Percentiles rank a stretch among this genome's conserved stretches.
phyloP scores from a whole-genome alignment of 768 basidiomycete species.

The Calocybe cyanea region DNA sequence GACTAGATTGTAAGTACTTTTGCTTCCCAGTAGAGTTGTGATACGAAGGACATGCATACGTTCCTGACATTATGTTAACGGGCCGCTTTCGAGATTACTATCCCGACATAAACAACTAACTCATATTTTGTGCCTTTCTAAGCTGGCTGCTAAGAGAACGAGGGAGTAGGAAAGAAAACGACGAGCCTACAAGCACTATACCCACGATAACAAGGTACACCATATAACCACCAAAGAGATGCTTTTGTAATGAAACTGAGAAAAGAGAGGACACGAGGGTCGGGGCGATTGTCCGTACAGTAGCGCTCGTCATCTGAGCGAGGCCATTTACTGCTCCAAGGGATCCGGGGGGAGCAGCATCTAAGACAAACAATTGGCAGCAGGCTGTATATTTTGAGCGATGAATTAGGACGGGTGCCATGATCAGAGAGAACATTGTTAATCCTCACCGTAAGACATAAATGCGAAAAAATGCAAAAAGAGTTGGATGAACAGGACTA shows the following conservation, averaged over 20 bases:
- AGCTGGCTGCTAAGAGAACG: constrained; percentile 7
- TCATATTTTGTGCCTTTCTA: too few species aligned
- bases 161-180: constrained; percentile 12
- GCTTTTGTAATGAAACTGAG: constrained; percentile 14
- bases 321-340: constrained; percentile 45
- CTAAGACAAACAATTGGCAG: constrained; percentile 16
- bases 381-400: too few species aligned
- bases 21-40: too few species aligned
- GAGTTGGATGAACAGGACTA: constrained; percentile 24
- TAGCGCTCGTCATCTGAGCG: constrained; percentile 48
- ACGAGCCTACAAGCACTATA: constrained; percentile 10
- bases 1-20: too few species aligned
- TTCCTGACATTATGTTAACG: too few species aligned
- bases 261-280: constrained; percentile 26
- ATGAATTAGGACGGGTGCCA: too few species aligned
- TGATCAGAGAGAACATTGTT: too few species aligned
- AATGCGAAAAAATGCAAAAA: constrained; percentile 24
- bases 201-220: constrained; percentile 14
- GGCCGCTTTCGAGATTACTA: too few species aligned
- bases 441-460: constrained; percentile 33
- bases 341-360: constrained; percentile 13
- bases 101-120: too few species aligned
- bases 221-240: constrained; percentile 15
- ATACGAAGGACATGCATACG: too few species aligned
- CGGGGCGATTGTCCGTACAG: constrained; percentile 49